Percentiles rank a stretch among this genome's conserved stretches.
Conservation (phyloP, 257 asterid species). For the Gentiana straminea region DNA sequence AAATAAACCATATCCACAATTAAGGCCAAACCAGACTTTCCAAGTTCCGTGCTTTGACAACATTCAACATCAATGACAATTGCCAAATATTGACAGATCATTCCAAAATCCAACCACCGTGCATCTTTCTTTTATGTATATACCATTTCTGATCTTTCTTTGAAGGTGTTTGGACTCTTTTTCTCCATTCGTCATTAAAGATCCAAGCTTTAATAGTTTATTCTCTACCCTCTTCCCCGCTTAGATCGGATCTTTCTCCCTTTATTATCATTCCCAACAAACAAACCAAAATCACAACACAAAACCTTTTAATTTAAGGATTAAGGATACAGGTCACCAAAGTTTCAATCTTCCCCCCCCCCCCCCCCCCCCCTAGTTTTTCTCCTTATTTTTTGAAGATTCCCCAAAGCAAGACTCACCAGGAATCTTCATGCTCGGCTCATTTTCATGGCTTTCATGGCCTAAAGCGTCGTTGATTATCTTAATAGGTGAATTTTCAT, state of each 20-base stretch:
- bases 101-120: slow-evolving; percentile 13
- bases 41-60: background rate
- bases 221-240: slow-evolving; percentile 31
- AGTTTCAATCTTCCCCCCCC: background rate
- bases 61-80: background rate
- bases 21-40: slow-evolving; percentile 9
- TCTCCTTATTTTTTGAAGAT: background rate
- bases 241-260: slow-evolving; percentile 71
- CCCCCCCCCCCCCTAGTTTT: too few relatives aligned
- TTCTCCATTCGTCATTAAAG: background rate
- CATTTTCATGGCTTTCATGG: slow-evolving; percentile 24
- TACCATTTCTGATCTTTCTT: slow-evolving; percentile 11
- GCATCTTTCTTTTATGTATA: slow-evolving; percentile 13
- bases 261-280: slow-evolving; percentile 25
- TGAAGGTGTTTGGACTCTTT: slow-evolving; percentile 15
- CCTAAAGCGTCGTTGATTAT: slow-evolving; percentile 14
- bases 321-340: background rate
- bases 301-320: background rate
- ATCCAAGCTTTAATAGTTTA: slow-evolving; percentile 3
- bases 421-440: slow-evolving; percentile 15
- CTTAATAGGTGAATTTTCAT: slow-evolving; percentile 4
- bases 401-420: slow-evolving; percentile 6
- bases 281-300: slow-evolving; percentile 18
- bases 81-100: slow-evolving; percentile 5
- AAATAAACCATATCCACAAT: slow-evolving; percentile 7